Evolutionary conservation across 2,329 filamentous ascomycete genomes (phyloP).

Genomic region (Trichoderma oligosporum): DNA sequence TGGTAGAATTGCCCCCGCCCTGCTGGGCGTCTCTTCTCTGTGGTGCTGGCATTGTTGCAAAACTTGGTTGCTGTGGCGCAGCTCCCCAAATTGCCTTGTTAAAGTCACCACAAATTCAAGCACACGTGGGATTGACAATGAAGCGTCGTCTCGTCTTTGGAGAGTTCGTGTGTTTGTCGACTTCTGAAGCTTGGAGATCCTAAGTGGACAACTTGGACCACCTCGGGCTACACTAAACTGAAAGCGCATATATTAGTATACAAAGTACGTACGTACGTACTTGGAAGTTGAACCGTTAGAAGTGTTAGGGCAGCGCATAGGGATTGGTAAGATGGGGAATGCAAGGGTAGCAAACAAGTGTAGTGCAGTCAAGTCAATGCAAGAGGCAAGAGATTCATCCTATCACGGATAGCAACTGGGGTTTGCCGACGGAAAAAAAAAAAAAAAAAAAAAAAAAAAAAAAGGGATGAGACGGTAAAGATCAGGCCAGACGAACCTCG

Average conservation of each 20-base stretch:
- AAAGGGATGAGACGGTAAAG: neutral
- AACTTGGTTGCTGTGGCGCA: conserved; percentile 24
- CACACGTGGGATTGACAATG: conserved; percentile 23
- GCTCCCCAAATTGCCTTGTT: conserved; percentile 27
- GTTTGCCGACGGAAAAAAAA: neutral
- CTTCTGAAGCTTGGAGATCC: neutral
- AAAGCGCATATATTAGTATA: conserved; percentile 7
- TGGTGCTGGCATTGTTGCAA: conserved; percentile 35
- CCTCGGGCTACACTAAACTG: conserved; percentile 2
- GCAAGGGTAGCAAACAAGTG: neutral
- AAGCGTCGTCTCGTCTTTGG: neutral
- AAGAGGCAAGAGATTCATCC: neutral
- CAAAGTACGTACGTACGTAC: neutral
- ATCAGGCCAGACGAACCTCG: conserved; percentile 23
- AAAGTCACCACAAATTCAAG: conserved; percentile 24
- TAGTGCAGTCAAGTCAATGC: neutral
- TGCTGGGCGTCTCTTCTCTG: conserved; percentile 36
- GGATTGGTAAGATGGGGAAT: neutral
- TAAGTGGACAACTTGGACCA: neutral
- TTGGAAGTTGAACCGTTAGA: neutral
- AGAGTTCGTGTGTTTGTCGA: neutral
- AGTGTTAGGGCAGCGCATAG: too few relatives aligned
- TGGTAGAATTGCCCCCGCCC: conserved; percentile 31
- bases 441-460: neutral
- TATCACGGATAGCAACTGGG: neutral